A percentile compares a stretch with the other conserved stretches of the same genome.
phyloP scores from a whole-genome alignment of 192 early-diverging fungal genomes.

The Umbelopsis sp. region DNA sequence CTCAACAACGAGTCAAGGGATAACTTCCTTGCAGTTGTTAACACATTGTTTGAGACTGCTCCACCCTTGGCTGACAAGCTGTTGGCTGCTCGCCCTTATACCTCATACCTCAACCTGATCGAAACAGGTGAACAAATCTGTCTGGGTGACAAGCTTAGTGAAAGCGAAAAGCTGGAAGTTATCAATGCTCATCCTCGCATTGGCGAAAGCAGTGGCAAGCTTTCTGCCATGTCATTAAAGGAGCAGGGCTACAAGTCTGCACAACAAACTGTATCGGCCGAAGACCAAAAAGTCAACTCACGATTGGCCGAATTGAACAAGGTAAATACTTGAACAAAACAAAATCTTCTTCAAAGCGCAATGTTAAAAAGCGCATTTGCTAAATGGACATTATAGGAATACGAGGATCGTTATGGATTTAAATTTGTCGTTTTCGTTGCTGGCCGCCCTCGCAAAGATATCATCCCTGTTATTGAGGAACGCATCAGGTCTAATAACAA shows the following conservation, averaged over 20 bases:
- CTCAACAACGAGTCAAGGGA: slow-evolving; percentile 58
- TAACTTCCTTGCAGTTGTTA: slow-evolving; percentile 62
- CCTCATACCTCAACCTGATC: slow-evolving; percentile 70
- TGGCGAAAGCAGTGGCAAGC: slow-evolving; percentile 69
- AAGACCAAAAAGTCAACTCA: slow-evolving; percentile 57
- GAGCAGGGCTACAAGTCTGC: slow-evolving; percentile 67
- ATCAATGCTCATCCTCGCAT: slow-evolving; percentile 92
- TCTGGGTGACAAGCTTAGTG: slow-evolving; percentile 55
- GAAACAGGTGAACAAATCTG: slow-evolving; percentile 50
- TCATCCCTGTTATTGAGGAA: slow-evolving; percentile 77
- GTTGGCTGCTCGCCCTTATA: slow-evolving; percentile 70
- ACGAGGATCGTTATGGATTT: slow-evolving; percentile 80
- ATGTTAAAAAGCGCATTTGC: neutral
- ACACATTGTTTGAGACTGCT: slow-evolving; percentile 83
- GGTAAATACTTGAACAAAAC: slow-evolving; percentile 40
- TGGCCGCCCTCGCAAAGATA: slow-evolving; percentile 69
- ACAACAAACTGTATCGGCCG: slow-evolving; percentile 36
- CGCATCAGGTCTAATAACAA: slow-evolving; percentile 63
- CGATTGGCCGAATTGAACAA: slow-evolving; percentile 63
- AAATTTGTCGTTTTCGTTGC: slow-evolving; percentile 85
- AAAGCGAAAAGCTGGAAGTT: slow-evolving; percentile 72
- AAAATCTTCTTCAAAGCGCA: too few relatives aligned
- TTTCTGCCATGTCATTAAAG: slow-evolving; percentile 71
- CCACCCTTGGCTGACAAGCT: slow-evolving; percentile 77
- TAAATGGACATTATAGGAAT: slow-evolving; percentile 38